Conservation (phyloP, 2,329 filamentous ascomycete genomes). For the Tolypocladium inflatum region DNA sequence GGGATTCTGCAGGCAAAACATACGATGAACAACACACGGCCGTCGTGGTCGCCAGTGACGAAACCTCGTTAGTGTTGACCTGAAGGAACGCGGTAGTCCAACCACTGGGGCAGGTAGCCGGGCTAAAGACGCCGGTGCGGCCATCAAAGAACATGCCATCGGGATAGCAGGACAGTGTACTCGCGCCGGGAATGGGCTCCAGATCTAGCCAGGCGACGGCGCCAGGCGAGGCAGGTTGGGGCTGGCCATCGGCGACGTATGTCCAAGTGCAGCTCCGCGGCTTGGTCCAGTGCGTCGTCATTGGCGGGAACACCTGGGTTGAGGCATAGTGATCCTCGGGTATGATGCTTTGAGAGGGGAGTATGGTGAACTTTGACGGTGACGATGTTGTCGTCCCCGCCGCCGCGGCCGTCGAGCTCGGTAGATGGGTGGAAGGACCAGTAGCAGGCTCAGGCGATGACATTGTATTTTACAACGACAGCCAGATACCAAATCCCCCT, state of each 20-base stretch:
- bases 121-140: slow-evolving; percentile 28
- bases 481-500: background rate
- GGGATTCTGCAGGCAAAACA: slow-evolving; percentile 8
- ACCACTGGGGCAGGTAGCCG: slow-evolving; percentile 27
- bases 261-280: slow-evolving; percentile 29
- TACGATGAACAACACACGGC: slow-evolving; percentile 32
- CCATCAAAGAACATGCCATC: slow-evolving; percentile 27
- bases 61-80: slow-evolving; percentile 16
- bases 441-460: slow-evolving; percentile 2
- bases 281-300: slow-evolving; percentile 27
- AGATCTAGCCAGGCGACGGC: slow-evolving; percentile 27
- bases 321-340: slow-evolving; percentile 7
- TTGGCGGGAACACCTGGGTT: slow-evolving; percentile 19
- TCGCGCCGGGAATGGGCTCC: slow-evolving; percentile 23
- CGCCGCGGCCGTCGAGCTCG: slow-evolving; percentile 1
- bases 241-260: slow-evolving; percentile 19
- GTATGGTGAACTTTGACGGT: slow-evolving; percentile 6
- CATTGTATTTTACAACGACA: slow-evolving; percentile 2
- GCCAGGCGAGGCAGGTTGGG: slow-evolving; percentile 13
- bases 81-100: slow-evolving; percentile 28
- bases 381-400: background rate
- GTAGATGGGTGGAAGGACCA: background rate
- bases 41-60: slow-evolving; percentile 24
- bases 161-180: slow-evolving; percentile 29
- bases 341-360: background rate